Base-by-base conservation (phyloP, 371 early-diverging fungal genomes). In the Apophysomyces elegans region DNA sequence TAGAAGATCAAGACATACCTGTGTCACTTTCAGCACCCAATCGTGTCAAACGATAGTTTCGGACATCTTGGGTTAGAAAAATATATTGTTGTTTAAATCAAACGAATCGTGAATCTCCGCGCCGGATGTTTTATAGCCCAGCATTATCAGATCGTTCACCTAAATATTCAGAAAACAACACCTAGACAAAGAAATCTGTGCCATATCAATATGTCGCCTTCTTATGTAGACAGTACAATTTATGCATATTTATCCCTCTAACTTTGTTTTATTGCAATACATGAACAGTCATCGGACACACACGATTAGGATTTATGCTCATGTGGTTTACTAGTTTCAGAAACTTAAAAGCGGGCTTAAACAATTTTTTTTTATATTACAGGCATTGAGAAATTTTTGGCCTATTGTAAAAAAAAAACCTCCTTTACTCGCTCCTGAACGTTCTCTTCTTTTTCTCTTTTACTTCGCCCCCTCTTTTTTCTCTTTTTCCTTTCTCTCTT, bases 281-380 rank as follows among this genome's bases (percentile, higher is more conserved):
- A 41, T 21, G 21, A 50, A 50, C 11, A 21, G 21, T 50, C 54
- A 50, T 50, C 54, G 54, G 54, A 45, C 13, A 45, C n/a, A 50
- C 8, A 32, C 54, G 21, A 11, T 26, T 50, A 50, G 9, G 18
- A 50, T 50, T 21, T 9, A n/a, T 13, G 41, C 21, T 21, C 54
- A 50, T 47, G 18, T 50, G 54, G 18, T 21, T n/a, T 50, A 5
- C 54, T 26, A 26, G 54, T 50, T 50, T 50, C 54, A 50, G 54
- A 50, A 9, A 16, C 54, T 26, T 26, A 0, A 26, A 26, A 50
- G 54, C 54, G 54, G 54, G 21, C 21, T 45, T 18, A n/a, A 26
- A 9, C 21, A 21, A 50, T 1, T 50, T 50, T 50, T 50, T 50
- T 11, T 41, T 41, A 11, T 41, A 41, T 41, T 41, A 26, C 41